Evolutionary conservation across 768 basidiomycete genomes (phyloP), one percentile per base, ranked within the genome.

Genomic region (Amanita pallidorosea): DNA sequence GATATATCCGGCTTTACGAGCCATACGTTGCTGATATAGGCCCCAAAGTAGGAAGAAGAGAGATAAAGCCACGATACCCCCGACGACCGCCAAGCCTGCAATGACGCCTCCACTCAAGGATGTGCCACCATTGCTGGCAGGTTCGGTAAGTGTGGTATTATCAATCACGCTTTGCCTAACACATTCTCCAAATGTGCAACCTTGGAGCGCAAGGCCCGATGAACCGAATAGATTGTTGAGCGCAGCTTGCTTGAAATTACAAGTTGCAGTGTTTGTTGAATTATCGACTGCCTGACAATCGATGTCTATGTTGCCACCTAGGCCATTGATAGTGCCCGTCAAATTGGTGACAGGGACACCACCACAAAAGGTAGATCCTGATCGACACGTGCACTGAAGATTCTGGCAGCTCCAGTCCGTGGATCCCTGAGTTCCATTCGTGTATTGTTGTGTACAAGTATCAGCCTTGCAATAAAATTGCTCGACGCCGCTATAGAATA

Each of bases 111-210:
- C 76, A 50, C 79, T 74, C 7, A 96, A 76, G 15, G 75, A 66
- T 31, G 70, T 70, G 4, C 70, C 68, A 11, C 67, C 60, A 0
- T 57, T 55, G 0, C 51, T 54, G 15, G 70, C 51, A 2, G 65
- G 46, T 2, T 66, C 68, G 2, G 70, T 64, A 45, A 65, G 68
- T 7, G 66, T 69, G 27, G 72, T 63, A 38, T 63, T 69, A 60
- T 92, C 84, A 50, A 96, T 81, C 34, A 87, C 81, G 52, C 73
- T 75, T 62, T 95, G 91, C 3, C 75, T 68, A 13, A 96, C 82
- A 64, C 94, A 96, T 66, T 97, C 94, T 22, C 94, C 94, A 57
- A 85, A 94, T 0, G 68, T 70, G 64, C 94, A 97, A 0, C 76
- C 79, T 47, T 74, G 73, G 8, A 97, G 70, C 5, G 71, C 57